These are phyloP conservation scores for Geranium incanum DNA, from an alignment of 441 rosid species.

Conservation along the genomic window DNA sequence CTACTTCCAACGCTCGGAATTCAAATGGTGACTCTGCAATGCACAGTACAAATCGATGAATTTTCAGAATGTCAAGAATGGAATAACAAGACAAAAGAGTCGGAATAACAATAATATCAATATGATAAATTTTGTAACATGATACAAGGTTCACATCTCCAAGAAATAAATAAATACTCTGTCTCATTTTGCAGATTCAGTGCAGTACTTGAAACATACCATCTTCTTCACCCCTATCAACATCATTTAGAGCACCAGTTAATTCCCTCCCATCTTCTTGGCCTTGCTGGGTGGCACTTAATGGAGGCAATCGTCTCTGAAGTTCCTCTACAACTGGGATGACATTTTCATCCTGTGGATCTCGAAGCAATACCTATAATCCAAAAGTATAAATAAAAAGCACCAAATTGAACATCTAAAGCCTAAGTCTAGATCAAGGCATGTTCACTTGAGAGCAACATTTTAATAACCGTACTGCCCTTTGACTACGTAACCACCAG, in stretches of 20 bases:
- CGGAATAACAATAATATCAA: background rate
- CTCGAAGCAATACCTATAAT: too few relatives aligned
- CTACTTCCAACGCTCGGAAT: constrained; percentile 84
- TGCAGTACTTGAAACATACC: constrained; percentile 36
- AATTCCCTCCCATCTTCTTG: constrained; percentile 51
- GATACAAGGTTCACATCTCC: background rate
- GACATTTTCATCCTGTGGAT: too few relatives aligned
- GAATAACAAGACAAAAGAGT: background rate
- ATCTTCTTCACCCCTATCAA: constrained; percentile 75
- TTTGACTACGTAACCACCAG: too few relatives aligned
- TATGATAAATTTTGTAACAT: background rate
- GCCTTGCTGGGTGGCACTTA: constrained; percentile 25
- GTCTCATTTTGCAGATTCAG: background rate
- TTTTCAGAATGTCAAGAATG: constrained; percentile 17
- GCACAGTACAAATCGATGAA: constrained; percentile 15
- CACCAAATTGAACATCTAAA: background rate
- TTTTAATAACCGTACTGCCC: too few relatives aligned
- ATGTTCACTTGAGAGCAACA: too few relatives aligned
- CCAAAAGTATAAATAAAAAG: constrained; percentile 6
- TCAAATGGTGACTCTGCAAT: constrained; percentile 85
- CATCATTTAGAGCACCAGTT: constrained; percentile 43
- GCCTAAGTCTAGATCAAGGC: background rate
- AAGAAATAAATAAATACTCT: background rate
- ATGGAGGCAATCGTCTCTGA: too few relatives aligned
- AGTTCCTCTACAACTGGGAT: too few relatives aligned